These are phyloP conservation scores for Phytophthora kernoviae DNA, from an alignment of 352 stramenopile species.

Conservation along the genomic window DNA sequence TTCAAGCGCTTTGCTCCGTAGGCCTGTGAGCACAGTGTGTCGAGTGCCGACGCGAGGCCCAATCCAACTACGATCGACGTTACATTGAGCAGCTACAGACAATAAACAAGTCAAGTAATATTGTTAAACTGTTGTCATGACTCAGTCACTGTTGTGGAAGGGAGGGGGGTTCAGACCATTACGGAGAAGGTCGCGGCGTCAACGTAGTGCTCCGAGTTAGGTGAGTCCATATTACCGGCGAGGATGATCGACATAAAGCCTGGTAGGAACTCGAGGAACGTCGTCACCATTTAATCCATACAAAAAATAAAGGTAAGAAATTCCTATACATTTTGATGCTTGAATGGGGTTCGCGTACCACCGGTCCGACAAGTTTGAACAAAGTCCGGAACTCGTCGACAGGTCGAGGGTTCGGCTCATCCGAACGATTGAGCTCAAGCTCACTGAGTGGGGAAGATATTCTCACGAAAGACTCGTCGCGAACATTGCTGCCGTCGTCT, in stretches of 20 bases:
- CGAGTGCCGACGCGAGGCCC: slow-evolving; percentile 63
- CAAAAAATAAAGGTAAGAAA: slow-evolving; percentile 1
- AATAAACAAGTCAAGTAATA: too few species aligned
- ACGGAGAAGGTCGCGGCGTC: slow-evolving; percentile 50
- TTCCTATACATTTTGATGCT: background rate
- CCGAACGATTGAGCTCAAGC: background rate
- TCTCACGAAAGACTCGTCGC: slow-evolving; percentile 11
- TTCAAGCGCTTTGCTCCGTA: slow-evolving; percentile 49
- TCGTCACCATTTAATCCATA: slow-evolving; percentile 28
- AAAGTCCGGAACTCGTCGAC: slow-evolving; percentile 43
- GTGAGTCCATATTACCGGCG: slow-evolving; percentile 63
- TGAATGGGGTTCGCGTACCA: slow-evolving; percentile 14
- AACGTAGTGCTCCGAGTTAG: slow-evolving; percentile 49
- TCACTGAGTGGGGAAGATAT: background rate
- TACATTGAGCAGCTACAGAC: slow-evolving; percentile 11
- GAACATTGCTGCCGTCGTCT: background rate
- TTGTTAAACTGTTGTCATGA: too few species aligned
- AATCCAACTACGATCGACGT: slow-evolving; percentile 52
- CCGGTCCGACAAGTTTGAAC: slow-evolving; percentile 42
- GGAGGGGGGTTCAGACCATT: slow-evolving; percentile 28
- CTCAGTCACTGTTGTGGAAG: background rate
- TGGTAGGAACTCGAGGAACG: slow-evolving; percentile 45
- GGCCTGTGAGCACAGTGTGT: slow-evolving; percentile 72
- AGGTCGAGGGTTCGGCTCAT: slow-evolving; percentile 18
- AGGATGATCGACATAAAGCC: slow-evolving; percentile 53